These are phyloP conservation scores for Starmerella geochares DNA, from an alignment of 805 yeast species.

Conservation along the genomic window DNA sequence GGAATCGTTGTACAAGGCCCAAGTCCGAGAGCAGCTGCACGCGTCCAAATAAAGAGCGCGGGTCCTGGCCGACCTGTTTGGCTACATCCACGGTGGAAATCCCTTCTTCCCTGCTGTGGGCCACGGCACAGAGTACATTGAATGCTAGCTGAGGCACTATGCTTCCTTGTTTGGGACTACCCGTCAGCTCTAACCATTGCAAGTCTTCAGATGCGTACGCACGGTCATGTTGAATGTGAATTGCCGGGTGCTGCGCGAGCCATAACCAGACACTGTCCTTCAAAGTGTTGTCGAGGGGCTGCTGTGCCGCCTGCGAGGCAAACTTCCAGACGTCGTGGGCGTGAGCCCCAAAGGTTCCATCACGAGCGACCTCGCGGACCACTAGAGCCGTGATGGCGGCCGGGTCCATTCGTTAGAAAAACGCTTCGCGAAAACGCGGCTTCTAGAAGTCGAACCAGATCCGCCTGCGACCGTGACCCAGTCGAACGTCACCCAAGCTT, in stretches of 20 bases:
- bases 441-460: conserved; percentile 4
- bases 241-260: conserved; percentile 14
- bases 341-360: neutral
- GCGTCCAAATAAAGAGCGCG: conserved; percentile 34
- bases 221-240: conserved; percentile 15
- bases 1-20: conserved; percentile 32
- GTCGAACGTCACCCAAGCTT: neutral
- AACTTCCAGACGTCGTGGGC: conserved; percentile 2
- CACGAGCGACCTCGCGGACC: conserved; percentile 7
- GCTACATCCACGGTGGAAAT: conserved; percentile 32
- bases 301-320: conserved; percentile 2
- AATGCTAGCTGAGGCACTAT: conserved; percentile 34
- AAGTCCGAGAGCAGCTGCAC: conserved; percentile 28
- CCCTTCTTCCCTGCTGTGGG: conserved; percentile 36
- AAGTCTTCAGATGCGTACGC: conserved; percentile 30
- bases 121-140: conserved; percentile 32
- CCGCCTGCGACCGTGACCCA: neutral
- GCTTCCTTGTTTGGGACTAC: conserved; percentile 27
- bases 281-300: conserved; percentile 15
- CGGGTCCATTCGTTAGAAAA: conserved; percentile 3
- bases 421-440: neutral
- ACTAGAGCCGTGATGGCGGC: conserved; percentile 1
- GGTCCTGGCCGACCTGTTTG: conserved; percentile 34
- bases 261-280: conserved; percentile 20
- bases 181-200: conserved; percentile 34